A percentile compares a stretch with the other conserved stretches of the same genome.
phyloP scores from a whole-genome alignment of 352 stramenopile species.

The Peronosclerospora sorghi region DNA sequence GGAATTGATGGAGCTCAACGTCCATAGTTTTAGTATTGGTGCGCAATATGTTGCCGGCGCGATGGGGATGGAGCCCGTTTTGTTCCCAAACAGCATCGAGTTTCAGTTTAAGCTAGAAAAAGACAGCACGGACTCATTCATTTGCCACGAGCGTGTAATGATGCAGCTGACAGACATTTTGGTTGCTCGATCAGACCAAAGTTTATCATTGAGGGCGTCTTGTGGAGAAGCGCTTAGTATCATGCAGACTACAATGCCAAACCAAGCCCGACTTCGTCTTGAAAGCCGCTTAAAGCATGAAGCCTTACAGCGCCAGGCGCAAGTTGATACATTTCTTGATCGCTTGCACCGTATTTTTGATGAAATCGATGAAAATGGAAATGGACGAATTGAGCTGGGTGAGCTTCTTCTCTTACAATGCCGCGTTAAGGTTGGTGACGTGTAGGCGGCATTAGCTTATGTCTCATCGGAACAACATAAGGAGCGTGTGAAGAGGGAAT shows the following conservation, averaged over 20 bases:
- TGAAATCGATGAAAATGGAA: constrained; percentile 60
- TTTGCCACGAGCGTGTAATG: constrained; percentile 38
- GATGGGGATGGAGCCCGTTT: constrained; percentile 28
- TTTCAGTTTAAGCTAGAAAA: constrained; percentile 43
- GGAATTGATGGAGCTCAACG: constrained; percentile 39
- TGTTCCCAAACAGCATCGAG: constrained; percentile 34
- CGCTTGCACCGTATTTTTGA: constrained; percentile 55
- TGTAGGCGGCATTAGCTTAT: constrained; percentile 72
- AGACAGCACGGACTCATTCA: constrained; percentile 21
- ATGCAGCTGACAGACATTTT: constrained; percentile 55
- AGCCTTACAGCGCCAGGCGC: constrained; percentile 34
- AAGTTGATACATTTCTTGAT: constrained; percentile 41
- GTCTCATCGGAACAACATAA: too few relatives aligned
- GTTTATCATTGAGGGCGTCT: constrained; percentile 49
- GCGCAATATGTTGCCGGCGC: constrained; percentile 38
- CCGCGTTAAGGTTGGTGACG: constrained; percentile 53
- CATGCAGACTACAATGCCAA: constrained; percentile 46
- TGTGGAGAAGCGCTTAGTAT: constrained; percentile 33
- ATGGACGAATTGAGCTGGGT: constrained; percentile 48
- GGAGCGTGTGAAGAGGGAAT: too few relatives aligned
- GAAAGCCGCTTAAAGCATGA: constrained; percentile 46
- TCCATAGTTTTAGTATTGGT: constrained; percentile 35
- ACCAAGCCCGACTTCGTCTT: constrained; percentile 46
- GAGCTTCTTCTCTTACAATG: constrained; percentile 51
- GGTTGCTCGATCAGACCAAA: constrained; percentile 56